Percentiles rank a stretch among this genome's conserved stretches.
These are phyloP conservation scores for Aspergillus campestris DNA, from an alignment of 495 filamentous ascomycete species.

Conservation along the genomic window DNA sequence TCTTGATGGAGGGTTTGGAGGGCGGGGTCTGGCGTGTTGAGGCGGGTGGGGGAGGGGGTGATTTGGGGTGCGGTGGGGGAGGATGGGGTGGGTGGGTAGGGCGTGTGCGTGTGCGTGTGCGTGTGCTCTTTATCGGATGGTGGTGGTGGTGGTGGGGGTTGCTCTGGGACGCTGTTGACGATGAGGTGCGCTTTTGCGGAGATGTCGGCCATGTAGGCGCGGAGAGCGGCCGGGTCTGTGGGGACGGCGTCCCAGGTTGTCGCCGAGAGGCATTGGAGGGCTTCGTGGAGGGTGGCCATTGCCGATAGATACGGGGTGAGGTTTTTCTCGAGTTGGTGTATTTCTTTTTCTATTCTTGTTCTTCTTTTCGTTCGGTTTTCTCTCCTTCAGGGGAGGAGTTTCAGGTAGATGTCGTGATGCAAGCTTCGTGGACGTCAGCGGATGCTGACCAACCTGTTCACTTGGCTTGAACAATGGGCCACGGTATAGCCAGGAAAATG, in stretches of 20 bases:
- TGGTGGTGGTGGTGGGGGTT: constrained; percentile 23
- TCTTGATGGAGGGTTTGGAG: constrained; percentile 55
- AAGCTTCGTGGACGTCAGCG: too few relatives aligned
- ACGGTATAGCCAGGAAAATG: too few relatives aligned
- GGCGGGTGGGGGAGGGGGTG: constrained; percentile 42
- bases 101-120: constrained; percentile 10
- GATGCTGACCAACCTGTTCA: too few relatives aligned
- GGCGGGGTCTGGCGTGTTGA: constrained; percentile 38
- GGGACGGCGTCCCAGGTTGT: constrained; percentile 57
- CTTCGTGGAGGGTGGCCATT: constrained; percentile 62
- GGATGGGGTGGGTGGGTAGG: constrained; percentile 13
- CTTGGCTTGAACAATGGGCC: too few relatives aligned
- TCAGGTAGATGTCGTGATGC: too few relatives aligned
- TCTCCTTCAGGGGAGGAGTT: too few relatives aligned
- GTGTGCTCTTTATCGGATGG: constrained; percentile 1
- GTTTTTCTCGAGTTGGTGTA: not conserved
- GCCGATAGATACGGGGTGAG: not conserved
- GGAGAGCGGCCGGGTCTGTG: constrained; percentile 38
- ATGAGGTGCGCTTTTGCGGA: constrained; percentile 60
- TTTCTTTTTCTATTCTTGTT: not conserved
- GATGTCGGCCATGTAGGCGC: constrained; percentile 47
- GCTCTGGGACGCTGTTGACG: constrained; percentile 67
- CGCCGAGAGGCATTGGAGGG: constrained; percentile 66
- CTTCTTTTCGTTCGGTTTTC: not conserved
- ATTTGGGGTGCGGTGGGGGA: constrained; percentile 35